Conservation (phyloP, 345 rosid species). For the Chamaenerion angustifolium region DNA sequence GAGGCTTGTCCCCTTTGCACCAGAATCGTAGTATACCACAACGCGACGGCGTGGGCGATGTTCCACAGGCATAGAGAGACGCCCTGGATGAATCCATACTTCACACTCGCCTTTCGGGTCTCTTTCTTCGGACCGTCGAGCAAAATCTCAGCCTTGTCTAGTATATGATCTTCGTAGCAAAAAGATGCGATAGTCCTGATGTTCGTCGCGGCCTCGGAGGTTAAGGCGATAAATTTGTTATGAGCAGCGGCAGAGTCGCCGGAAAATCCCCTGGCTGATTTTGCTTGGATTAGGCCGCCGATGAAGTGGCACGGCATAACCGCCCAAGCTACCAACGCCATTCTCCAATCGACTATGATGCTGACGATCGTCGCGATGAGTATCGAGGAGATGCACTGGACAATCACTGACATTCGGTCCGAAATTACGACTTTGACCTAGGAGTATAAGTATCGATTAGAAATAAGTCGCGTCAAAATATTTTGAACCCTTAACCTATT, state of each 20-base stretch:
- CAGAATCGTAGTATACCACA: conserved; percentile 47
- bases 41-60: conserved; percentile 58
- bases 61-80: conserved; percentile 53
- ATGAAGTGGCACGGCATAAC: conserved; percentile 80
- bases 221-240: conserved; percentile 27
- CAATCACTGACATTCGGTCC: conserved; percentile 57
- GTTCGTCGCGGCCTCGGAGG: conserved; percentile 43
- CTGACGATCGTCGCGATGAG: conserved; percentile 50
- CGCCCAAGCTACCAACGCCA: conserved; percentile 63
- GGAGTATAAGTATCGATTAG: too few relatives aligned
- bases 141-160: conserved; percentile 23
- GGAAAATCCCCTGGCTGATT: conserved; percentile 50
- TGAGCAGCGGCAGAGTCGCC: conserved; percentile 40
- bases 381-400: conserved; percentile 53
- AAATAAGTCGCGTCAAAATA: too few relatives aligned
- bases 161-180: conserved; percentile 44
- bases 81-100: conserved; percentile 51
- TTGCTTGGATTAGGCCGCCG: conserved; percentile 59
- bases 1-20: conserved; percentile 22
- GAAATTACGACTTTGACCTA: conserved; percentile 49
- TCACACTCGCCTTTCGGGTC: conserved; percentile 29
- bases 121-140: conserved; percentile 23
- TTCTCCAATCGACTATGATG: conserved; percentile 39
- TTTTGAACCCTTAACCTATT: too few relatives aligned
- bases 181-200: conserved; percentile 53